Percentiles rank a stretch among this genome's conserved stretches.
Evolutionary conservation across 768 basidiomycete species (phyloP).

Genomic region (Mycena polygramma): DNA sequence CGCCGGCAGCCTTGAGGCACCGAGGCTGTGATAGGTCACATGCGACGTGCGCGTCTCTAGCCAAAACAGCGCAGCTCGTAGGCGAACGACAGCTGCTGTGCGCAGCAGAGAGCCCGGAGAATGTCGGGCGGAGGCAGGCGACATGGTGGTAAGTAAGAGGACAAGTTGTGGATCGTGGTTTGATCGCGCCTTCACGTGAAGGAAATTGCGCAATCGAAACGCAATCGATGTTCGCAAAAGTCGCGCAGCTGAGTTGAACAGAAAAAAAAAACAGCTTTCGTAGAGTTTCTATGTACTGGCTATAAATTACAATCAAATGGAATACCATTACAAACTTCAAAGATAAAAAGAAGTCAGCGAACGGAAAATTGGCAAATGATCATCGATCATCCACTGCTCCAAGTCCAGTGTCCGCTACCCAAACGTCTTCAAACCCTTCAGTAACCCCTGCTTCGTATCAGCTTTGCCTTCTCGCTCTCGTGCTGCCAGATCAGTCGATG

Average conservation of each 20-base stretch:
- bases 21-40: constrained; percentile 28
- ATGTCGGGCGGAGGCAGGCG: not conserved
- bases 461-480: too few species aligned
- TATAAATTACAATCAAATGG: too few species aligned
- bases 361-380: too few species aligned
- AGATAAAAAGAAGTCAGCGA: too few species aligned
- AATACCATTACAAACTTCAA: too few species aligned
- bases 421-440: not conserved
- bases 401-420: not conserved
- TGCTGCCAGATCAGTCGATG: too few species aligned
- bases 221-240: not conserved
- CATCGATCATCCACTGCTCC: not conserved
- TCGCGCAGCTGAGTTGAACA: not conserved
- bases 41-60: constrained; percentile 1
- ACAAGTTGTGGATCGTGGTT: not conserved
- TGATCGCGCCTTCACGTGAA: not conserved
- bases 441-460: too few species aligned
- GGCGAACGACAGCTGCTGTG: not conserved
- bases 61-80: constrained; percentile 9
- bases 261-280: too few species aligned
- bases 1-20: constrained; percentile 22
- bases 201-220: not conserved
- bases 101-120: not conserved
- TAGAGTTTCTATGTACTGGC: too few species aligned
- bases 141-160: not conserved